A percentile compares a stretch with the other conserved stretches of the same genome.
Evolutionary conservation across 106 monocot genomes (phyloP).

Genomic region (Triglochin maritima): DNA sequence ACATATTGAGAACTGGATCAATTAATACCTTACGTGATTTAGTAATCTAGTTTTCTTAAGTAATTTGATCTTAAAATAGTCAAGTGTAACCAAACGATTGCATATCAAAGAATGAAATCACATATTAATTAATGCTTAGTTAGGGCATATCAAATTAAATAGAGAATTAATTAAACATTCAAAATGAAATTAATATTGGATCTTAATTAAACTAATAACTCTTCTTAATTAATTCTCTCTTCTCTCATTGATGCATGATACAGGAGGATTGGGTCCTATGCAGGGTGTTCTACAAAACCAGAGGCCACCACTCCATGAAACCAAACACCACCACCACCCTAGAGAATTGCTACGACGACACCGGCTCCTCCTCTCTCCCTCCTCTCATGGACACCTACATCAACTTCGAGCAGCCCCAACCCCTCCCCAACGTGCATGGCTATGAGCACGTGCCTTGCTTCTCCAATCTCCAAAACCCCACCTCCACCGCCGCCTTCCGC

Average conservation of each 20-base stretch:
- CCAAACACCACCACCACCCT: not conserved
- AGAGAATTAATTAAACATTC: not conserved
- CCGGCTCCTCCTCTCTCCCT: slow-evolving; percentile 40
- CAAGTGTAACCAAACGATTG: too few species aligned
- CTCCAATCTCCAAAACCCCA: slow-evolving; percentile 34
- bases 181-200: not conserved
- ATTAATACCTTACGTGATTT: too few species aligned
- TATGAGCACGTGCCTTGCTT: slow-evolving; percentile 96
- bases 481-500: not conserved
- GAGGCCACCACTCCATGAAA: slow-evolving; percentile 24
- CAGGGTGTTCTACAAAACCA: slow-evolving; percentile 65
- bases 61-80: too few species aligned
- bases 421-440: slow-evolving; percentile 12
- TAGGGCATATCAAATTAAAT: too few species aligned
- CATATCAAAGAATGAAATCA: too few species aligned
- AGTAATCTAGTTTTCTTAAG: too few species aligned
- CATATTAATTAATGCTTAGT: too few species aligned
- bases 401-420: slow-evolving; percentile 16
- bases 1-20: too few species aligned
- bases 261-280: slow-evolving; percentile 96
- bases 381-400: slow-evolving; percentile 46
- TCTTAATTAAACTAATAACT: not conserved
- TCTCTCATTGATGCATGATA: not conserved
- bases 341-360: slow-evolving; percentile 16
- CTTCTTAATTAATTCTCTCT: not conserved